Percentiles rank a stretch among this genome's conserved stretches.
Conservation (phyloP, 306 rosid species). For the Gillenia trifoliata region DNA sequence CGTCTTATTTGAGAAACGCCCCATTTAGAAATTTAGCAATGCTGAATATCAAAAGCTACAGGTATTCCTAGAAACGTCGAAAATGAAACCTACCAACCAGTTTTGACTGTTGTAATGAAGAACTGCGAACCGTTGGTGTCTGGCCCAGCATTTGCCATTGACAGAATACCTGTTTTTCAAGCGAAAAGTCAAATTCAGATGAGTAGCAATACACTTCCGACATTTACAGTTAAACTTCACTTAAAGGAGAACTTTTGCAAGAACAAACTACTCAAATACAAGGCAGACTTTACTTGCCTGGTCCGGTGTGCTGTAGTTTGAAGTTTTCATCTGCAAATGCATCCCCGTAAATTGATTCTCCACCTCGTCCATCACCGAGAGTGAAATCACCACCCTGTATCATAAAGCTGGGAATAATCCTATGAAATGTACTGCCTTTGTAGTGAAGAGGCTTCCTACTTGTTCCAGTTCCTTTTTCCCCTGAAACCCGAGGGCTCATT, state of each 20-base stretch:
- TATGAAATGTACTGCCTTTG: slow-evolving; percentile 75
- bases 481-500: slow-evolving; percentile 34
- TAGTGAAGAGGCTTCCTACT: slow-evolving; percentile 64
- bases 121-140: slow-evolving; percentile 94
- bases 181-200: neutral
- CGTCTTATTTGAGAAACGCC: neutral
- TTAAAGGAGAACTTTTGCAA: neutral
- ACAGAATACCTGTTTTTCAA: slow-evolving; percentile 56
- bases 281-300: slow-evolving; percentile 48
- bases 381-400: slow-evolving; percentile 93
- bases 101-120: slow-evolving; percentile 77
- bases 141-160: slow-evolving; percentile 86
- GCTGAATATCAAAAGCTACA: neutral
- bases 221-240: neutral
- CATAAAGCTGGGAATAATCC: slow-evolving; percentile 80
- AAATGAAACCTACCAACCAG: slow-evolving; percentile 53
- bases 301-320: slow-evolving; percentile 61
- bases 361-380: slow-evolving; percentile 78
- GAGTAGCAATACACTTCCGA: neutral
- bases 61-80: neutral
- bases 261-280: neutral
- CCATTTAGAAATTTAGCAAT: neutral
- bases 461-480: slow-evolving; percentile 74
- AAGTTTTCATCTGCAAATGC: slow-evolving; percentile 82
- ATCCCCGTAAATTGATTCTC: slow-evolving; percentile 77